Conservation (phyloP, 768 basidiomycete species). For the Psilocybe subaeruginosa region DNA sequence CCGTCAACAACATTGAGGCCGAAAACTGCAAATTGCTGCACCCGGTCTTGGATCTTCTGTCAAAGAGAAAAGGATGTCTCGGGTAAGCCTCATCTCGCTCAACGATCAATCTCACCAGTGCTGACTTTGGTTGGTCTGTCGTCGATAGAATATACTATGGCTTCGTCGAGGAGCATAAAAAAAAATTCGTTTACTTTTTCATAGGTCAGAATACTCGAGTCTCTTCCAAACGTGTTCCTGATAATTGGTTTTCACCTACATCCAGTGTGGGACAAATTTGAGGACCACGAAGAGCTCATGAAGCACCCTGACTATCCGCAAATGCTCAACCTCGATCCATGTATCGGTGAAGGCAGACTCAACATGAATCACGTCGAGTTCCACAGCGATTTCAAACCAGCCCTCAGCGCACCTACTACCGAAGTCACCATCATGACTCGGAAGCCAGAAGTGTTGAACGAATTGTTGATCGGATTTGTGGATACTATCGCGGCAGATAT, state of each 20-base stretch:
- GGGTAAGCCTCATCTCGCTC: slow-evolving; percentile 1
- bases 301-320: slow-evolving; percentile 16
- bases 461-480: not conserved
- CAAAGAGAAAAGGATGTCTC: slow-evolving; percentile 5
- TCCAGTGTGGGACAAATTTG: slow-evolving; percentile 24
- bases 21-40: not conserved
- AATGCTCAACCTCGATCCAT: slow-evolving; percentile 10
- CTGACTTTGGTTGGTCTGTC: not conserved
- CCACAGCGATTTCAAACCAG: slow-evolving; percentile 9
- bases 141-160: slow-evolving; percentile 14
- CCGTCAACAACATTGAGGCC: not conserved
- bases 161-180: slow-evolving; percentile 14
- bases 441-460: slow-evolving; percentile 16
- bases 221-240: not conserved
- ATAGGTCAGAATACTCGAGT: slow-evolving; percentile 7
- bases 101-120: not conserved
- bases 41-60: slow-evolving; percentile 8
- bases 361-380: slow-evolving; percentile 21
- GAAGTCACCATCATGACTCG: slow-evolving; percentile 15
- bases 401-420: slow-evolving; percentile 19
- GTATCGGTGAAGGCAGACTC: slow-evolving; percentile 6
- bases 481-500: not conserved
- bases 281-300: slow-evolving; percentile 19
- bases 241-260: not conserved
- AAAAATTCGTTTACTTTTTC: slow-evolving; percentile 5